These are phyloP conservation scores for Schoenoplectus triqueter DNA, from an alignment of 202 grass and related monocot genomes.

Conservation along the genomic window DNA sequence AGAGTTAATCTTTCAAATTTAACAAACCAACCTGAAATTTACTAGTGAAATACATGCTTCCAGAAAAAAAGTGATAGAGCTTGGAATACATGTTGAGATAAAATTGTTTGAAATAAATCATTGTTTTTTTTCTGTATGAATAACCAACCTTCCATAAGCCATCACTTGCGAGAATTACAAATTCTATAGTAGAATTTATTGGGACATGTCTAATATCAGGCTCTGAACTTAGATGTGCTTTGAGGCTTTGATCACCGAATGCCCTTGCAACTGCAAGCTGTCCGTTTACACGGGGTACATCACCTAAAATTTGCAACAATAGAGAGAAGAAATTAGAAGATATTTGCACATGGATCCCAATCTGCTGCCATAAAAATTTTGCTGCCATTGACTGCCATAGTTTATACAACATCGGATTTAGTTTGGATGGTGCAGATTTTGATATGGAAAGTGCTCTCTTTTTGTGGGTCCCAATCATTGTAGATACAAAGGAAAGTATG, in stretches of 20 bases:
- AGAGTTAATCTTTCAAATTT: neutral
- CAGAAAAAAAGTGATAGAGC: neutral
- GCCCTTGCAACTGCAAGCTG: conserved; percentile 99
- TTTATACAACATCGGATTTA: too few relatives aligned
- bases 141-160: conserved; percentile 96
- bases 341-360: neutral
- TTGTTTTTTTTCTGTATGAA: conserved; percentile 18
- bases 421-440: too few relatives aligned
- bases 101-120: neutral
- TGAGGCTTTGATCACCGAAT: conserved; percentile 94
- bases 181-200: conserved; percentile 71
- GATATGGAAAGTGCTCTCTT: too few relatives aligned
- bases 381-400: too few relatives aligned
- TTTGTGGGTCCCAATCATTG: too few relatives aligned
- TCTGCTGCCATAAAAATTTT: too few relatives aligned
- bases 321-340: conserved; percentile 30
- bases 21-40: neutral
- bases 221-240: conserved; percentile 96
- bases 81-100: neutral
- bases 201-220: conserved; percentile 87
- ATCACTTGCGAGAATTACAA: conserved; percentile 96
- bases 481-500: too few relatives aligned
- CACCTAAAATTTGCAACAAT: conserved; percentile 50
- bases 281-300: conserved; percentile 97
- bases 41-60: neutral